Evolutionary conservation across 805 yeast species (phyloP), one percentile per base, ranked within the genome.

Genomic region (Barnettozyma siamensis): DNA sequence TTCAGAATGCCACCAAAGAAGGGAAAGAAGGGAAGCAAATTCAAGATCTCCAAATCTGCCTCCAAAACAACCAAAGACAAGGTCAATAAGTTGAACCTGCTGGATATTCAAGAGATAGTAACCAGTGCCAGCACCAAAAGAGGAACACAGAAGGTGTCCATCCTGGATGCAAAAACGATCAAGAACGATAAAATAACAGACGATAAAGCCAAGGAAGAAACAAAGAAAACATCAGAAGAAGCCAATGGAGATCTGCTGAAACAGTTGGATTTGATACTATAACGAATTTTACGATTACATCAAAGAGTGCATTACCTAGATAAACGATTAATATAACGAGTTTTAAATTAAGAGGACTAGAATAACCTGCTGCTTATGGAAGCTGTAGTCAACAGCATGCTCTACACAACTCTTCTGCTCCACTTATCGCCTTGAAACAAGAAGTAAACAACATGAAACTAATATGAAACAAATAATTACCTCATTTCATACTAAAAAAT

Each of bases 231-330:
- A 33, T 52, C 57, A 27, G 49, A 54, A 32, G 58, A 54, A 15
- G 58, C 62, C 2, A 56, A 62, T 8, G 50, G 55, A 18, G 56
- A 49, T 33, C 39, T 65, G 24, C 28, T 51, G 33, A 50, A 54
- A 30, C 69, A 64, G 36, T 55, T 63, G 15, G 65, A 62, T 13
- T 26, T 28, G 16, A 37, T 44, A 9, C 37, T 41, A 12, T 37
- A 17, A 21, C 3, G 17, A 7, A 19, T n/a, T 7, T 23, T 23
- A 23, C 26, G 7, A 23, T 23, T 7, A 23, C 10, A 23, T 23
- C n/a, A n/a, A n/a, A n/a, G n/a, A n/a, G n/a, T n/a, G n/a, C n/a
- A n/a, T n/a, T n/a, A n/a, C n/a, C n/a, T n/a, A n/a, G n/a, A n/a
- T n/a, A n/a, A n/a, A n/a, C n/a, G n/a, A n/a, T n/a, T n/a, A n/a